A percentile compares a stretch with the other conserved stretches of the same genome.
Evolutionary conservation across 306 rosid species (phyloP).

Genomic region (Cyamopsis tetragonoloba): DNA sequence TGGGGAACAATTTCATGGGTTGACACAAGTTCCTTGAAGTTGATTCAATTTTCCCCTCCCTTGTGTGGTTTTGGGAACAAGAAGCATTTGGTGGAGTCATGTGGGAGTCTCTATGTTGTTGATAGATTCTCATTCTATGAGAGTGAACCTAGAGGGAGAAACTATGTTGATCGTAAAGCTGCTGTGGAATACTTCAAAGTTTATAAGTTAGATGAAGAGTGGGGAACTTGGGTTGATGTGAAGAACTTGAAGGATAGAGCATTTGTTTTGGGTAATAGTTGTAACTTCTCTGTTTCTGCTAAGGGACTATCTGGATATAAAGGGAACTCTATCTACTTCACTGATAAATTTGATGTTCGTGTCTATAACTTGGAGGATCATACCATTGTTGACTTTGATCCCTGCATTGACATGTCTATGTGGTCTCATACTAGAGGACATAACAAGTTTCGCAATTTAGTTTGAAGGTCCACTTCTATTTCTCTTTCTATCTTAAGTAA

Average conservation of each 20-base stretch:
- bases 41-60: conserved; percentile 55
- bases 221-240: conserved; percentile 47
- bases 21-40: conserved; percentile 29
- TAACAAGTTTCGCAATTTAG: not conserved
- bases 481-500: not conserved
- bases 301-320: conserved; percentile 28
- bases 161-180: not conserved
- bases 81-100: conserved; percentile 69
- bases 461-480: conserved; percentile 3
- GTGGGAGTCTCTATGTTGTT: conserved; percentile 59
- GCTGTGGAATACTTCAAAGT: conserved; percentile 44
- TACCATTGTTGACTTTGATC: conserved; percentile 19
- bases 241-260: conserved; percentile 37
- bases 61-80: conserved; percentile 51
- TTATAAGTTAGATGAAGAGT: conserved; percentile 48
- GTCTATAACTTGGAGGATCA: conserved; percentile 38
- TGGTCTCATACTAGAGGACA: conserved; percentile 25
- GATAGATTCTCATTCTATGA: conserved; percentile 51
- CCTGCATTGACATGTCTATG: conserved; percentile 26
- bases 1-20: conserved; percentile 70
- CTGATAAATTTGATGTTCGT: conserved; percentile 24
- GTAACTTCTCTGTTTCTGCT: conserved; percentile 36
- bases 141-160: conserved; percentile 14
- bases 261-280: conserved; percentile 31
- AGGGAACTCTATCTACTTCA: conserved; percentile 44